phyloP scores from a whole-genome alignment of 139 green algal species.

The Chlamydomonas eustigma region DNA sequence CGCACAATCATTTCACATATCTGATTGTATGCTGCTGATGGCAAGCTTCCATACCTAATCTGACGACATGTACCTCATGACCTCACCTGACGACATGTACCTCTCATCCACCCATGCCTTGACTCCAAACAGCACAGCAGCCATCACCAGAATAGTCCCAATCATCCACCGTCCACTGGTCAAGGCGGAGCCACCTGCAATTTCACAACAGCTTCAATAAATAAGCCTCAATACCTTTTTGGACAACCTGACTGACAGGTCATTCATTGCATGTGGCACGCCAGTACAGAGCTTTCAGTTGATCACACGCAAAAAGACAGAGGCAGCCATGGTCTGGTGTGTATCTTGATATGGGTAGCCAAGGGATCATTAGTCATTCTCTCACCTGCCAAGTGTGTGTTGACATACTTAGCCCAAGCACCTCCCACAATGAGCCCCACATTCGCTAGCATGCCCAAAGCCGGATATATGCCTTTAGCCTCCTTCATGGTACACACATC shows the following conservation, averaged over 20 bases:
- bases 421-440: conserved; percentile 27
- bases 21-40: too few species aligned
- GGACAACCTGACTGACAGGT: too few species aligned
- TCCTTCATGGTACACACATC: conserved; percentile 35
- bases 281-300: too few species aligned
- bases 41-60: too few species aligned
- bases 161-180: conserved; percentile 11
- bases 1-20: too few species aligned
- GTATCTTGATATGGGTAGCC: too few species aligned
- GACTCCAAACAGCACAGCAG: conserved; percentile 47
- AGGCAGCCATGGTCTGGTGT: too few species aligned
- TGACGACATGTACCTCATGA: background rate
- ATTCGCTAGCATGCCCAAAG: conserved; percentile 35
- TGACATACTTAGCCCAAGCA: conserved; percentile 23
- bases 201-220: too few species aligned
- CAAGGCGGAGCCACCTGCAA: background rate
- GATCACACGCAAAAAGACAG: too few species aligned
- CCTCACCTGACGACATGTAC: conserved; percentile 2
- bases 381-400: conserved; percentile 10
- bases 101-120: conserved; percentile 26
- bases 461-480: conserved; percentile 23
- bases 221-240: too few species aligned
- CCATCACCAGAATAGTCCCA: conserved; percentile 44
- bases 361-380: too few species aligned
- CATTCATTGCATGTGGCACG: too few species aligned